Conservation (phyloP, 139 green algal genomes). For the Spirogloea muscicola region DNA sequence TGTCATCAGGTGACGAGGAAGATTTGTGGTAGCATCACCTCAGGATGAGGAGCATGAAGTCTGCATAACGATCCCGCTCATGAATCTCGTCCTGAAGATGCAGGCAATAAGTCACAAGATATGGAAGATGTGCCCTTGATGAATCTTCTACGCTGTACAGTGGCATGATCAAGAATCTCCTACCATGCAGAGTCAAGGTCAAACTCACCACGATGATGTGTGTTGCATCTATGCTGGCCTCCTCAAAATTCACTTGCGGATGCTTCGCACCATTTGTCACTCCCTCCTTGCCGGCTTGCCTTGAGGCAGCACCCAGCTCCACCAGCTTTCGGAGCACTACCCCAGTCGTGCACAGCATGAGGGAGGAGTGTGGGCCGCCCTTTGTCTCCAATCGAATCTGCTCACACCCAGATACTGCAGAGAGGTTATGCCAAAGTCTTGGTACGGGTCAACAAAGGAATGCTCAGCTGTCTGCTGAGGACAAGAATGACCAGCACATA, state of each 20-base stretch:
- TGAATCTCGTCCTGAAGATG: slow-evolving; percentile 76
- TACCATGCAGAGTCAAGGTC: no score
- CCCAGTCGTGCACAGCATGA: slow-evolving; percentile 68
- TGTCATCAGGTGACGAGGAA: no score
- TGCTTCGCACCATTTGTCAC: background rate
- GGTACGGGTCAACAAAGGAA: no score
- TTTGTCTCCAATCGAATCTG: slow-evolving; percentile 52
- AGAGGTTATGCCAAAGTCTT: no score
- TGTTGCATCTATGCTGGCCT: slow-evolving; percentile 25
- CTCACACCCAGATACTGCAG: no score
- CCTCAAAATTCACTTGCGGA: background rate
- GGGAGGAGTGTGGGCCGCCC: background rate
- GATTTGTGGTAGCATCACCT: background rate
- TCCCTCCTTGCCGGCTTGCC: background rate
- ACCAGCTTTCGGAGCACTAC: slow-evolving; percentile 55
- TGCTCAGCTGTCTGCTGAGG: no score
- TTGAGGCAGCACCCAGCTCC: background rate
- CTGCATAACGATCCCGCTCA: slow-evolving; percentile 58
- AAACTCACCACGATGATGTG: slow-evolving; percentile 46
- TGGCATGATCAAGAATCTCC: no score
- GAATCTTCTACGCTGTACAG: no score
- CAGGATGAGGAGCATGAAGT: slow-evolving; percentile 71
- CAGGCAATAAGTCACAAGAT: no score
- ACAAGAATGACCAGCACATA: no score
- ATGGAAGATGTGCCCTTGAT: no score